A percentile compares a stretch with the other conserved stretches of the same genome.
phyloP scores from a whole-genome alignment of 2,329 filamentous ascomycete genomes.

The Trichoderma brevicompactum region DNA sequence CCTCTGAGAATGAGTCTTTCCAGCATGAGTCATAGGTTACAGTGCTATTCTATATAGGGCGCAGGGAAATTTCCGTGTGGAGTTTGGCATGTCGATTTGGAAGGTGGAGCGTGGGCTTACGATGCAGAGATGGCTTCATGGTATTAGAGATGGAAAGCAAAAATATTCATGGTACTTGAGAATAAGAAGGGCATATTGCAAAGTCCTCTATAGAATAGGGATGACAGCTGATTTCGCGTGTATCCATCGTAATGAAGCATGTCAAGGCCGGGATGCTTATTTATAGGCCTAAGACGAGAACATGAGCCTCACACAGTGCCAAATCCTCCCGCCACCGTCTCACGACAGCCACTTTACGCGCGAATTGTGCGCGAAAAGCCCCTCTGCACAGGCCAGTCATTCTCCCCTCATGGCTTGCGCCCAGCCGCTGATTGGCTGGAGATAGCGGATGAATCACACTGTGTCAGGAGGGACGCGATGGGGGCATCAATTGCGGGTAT shows the following conservation, averaged over 20 bases:
- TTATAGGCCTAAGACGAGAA: no score
- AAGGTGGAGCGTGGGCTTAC: not conserved
- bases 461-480: constrained; percentile 15
- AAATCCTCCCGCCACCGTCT: not conserved
- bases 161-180: no score
- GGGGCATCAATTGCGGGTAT: not conserved
- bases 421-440: constrained; percentile 39
- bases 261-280: no score
- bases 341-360: constrained; percentile 26
- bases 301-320: constrained; percentile 8
- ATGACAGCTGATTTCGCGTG: no score
- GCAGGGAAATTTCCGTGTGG: not conserved
- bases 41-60: not conserved
- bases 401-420: constrained; percentile 41
- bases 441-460: constrained; percentile 22
- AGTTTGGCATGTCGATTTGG: not conserved
- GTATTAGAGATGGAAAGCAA: not conserved
- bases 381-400: constrained; percentile 16
- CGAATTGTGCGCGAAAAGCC: not conserved
- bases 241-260: no score
- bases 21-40: constrained; percentile 2
- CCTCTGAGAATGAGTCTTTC: not conserved
- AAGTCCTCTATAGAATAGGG: not conserved
- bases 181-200: no score
- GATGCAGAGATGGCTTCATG: no score